phyloP scores from a whole-genome alignment of 2,329 filamentous ascomycete genomes.

The Ophiostoma ulmi region DNA sequence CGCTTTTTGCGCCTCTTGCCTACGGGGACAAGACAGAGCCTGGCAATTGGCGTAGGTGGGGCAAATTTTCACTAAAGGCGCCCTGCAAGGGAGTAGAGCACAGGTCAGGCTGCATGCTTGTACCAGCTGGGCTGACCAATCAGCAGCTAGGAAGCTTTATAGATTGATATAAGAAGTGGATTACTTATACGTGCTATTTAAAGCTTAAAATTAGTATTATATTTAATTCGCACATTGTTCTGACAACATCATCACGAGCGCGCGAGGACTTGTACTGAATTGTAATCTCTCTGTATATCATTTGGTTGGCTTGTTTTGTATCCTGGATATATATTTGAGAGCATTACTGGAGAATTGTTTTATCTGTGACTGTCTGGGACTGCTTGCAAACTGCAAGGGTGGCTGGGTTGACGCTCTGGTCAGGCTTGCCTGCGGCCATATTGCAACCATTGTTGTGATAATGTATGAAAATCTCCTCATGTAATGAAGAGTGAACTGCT shows the following conservation, averaged over 20 bases:
- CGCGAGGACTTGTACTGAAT: neutral
- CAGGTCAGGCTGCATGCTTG: neutral
- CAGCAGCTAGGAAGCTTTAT: neutral
- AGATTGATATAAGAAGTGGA: neutral
- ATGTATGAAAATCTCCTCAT: neutral
- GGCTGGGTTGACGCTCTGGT: neutral
- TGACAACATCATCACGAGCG: neutral
- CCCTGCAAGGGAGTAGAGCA: neutral
- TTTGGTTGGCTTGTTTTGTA: neutral
- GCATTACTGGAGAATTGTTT: too few species aligned
- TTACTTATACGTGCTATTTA: neutral
- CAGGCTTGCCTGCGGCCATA: neutral
- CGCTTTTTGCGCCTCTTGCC: conserved; percentile 13
- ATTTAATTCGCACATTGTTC: neutral
- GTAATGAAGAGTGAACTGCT: too few species aligned
- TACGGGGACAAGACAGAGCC: neutral
- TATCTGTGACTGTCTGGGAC: neutral
- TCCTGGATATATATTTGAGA: neutral
- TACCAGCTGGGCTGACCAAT: neutral
- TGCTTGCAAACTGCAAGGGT: neutral
- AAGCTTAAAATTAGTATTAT: neutral
- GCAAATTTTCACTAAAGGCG: neutral
- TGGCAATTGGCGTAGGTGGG: conserved; percentile 4
- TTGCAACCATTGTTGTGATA: neutral
- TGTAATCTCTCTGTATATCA: neutral